phyloP scores from a whole-genome alignment of 2,329 filamentous ascomycete species.

The Fusarium caatingaense region DNA sequence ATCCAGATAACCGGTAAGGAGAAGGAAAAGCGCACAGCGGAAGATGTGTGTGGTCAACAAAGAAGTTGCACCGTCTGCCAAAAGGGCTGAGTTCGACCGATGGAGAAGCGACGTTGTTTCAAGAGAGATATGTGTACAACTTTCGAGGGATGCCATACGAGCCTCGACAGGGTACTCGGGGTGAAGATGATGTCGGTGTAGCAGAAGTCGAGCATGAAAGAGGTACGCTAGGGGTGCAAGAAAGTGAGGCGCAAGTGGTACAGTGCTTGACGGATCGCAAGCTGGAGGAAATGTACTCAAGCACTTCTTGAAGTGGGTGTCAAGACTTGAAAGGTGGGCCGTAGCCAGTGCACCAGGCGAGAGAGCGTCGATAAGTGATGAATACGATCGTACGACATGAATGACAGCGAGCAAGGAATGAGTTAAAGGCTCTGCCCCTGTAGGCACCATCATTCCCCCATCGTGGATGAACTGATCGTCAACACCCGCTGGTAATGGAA shows the following conservation, averaged over 20 bases:
- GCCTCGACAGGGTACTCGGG: slow-evolving; percentile 74
- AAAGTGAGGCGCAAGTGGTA: slow-evolving; percentile 77
- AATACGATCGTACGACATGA: slow-evolving; percentile 82
- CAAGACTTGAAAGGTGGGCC: slow-evolving; percentile 79
- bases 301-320: slow-evolving; percentile 82
- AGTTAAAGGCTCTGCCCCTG: slow-evolving; percentile 66
- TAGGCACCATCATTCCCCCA: slow-evolving; percentile 64
- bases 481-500: slow-evolving; percentile 79
- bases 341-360: slow-evolving; percentile 73
- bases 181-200: slow-evolving; percentile 89
- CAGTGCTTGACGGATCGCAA: slow-evolving; percentile 74
- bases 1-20: slow-evolving; percentile 78
- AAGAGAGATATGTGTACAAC: slow-evolving; percentile 78
- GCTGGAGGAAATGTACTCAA: slow-evolving; percentile 79
- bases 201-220: slow-evolving; percentile 82
- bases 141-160: slow-evolving; percentile 77
- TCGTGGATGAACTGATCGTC: slow-evolving; percentile 82
- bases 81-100: slow-evolving; percentile 69
- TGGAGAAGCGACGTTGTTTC: slow-evolving; percentile 83
- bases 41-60: slow-evolving; percentile 87
- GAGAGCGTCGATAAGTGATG: slow-evolving; percentile 77
- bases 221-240: slow-evolving; percentile 82
- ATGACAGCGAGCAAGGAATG: slow-evolving; percentile 83
- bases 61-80: slow-evolving; percentile 74
- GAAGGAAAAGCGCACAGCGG: slow-evolving; percentile 83